phyloP scores from a whole-genome alignment of 306 rosid genomes.

The Alnus rubra region DNA sequence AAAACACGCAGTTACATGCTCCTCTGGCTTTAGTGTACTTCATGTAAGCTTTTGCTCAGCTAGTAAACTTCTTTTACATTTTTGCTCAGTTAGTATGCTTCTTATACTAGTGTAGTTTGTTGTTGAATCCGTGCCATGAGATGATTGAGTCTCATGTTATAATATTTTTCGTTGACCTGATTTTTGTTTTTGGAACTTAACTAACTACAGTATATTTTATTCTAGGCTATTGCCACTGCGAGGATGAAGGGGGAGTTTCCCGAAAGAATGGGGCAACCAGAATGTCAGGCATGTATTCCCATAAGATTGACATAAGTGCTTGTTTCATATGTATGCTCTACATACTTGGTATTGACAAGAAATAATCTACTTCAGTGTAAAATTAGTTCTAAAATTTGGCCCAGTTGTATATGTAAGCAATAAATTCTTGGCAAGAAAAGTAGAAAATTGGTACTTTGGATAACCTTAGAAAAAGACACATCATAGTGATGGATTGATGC shows the following conservation, averaged over 20 bases:
- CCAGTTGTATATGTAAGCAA: background rate
- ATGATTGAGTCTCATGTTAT: background rate
- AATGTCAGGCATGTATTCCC: slow-evolving; percentile 86
- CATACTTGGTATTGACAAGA: background rate
- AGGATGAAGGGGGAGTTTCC: slow-evolving; percentile 98
- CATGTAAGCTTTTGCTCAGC: background rate
- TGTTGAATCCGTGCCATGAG: background rate
- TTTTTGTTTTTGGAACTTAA: slow-evolving; percentile 6
- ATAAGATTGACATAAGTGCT: slow-evolving; percentile 38
- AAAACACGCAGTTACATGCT: background rate
- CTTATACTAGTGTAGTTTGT: background rate
- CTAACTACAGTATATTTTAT: slow-evolving; percentile 29
- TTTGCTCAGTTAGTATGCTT: background rate
- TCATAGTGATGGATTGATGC: too few species aligned
- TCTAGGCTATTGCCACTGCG: slow-evolving; percentile 95
- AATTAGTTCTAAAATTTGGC: background rate
- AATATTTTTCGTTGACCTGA: slow-evolving; percentile 12
- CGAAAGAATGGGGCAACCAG: slow-evolving; percentile 94
- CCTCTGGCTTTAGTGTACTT: background rate
- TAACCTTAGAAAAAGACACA: too few species aligned
- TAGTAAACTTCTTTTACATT: background rate
- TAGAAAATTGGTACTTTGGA: background rate
- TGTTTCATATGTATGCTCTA: slow-evolving; percentile 32
- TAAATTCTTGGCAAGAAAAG: background rate
- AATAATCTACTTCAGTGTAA: background rate